Conservation (phyloP, 139 green algal species). For the Chlorella ohadii region DNA sequence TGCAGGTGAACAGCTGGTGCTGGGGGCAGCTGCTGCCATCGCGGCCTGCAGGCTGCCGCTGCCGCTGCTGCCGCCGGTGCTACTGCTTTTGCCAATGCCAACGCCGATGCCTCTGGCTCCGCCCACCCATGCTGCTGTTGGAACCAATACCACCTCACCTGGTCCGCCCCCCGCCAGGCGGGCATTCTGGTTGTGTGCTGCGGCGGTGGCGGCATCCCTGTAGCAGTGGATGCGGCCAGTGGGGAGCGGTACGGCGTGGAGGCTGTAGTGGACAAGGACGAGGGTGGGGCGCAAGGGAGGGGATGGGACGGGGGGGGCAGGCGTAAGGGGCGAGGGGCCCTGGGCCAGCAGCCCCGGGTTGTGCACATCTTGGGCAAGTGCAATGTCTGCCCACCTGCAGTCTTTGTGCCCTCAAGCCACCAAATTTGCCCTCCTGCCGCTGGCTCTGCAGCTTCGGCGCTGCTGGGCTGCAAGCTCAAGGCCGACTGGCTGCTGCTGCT, state of each 20-base stretch:
- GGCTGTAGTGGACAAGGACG: constrained; percentile 54
- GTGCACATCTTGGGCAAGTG: neutral
- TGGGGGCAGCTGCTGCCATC: too few relatives aligned
- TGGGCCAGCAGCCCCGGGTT: too few relatives aligned
- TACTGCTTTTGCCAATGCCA: neutral
- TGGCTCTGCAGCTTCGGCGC: neutral
- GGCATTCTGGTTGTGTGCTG: constrained; percentile 41
- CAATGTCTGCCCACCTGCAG: too few relatives aligned
- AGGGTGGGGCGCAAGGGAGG: neutral
- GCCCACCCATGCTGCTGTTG: too few relatives aligned
- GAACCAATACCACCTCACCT: too few relatives aligned
- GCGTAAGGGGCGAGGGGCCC: too few relatives aligned
- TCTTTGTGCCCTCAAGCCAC: too few relatives aligned
- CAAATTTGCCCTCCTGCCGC: neutral
- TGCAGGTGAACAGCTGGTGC: constrained; percentile 9
- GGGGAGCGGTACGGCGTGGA: constrained; percentile 32
- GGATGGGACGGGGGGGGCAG: too few relatives aligned
- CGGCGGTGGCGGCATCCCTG: constrained; percentile 45
- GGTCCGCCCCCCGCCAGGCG: too few relatives aligned
- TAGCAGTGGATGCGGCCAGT: constrained; percentile 5
- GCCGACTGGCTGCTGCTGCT: constrained; percentile 48
- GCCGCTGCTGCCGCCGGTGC: neutral
- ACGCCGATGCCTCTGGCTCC: too few relatives aligned
- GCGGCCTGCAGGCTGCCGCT: neutral
- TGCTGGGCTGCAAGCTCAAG: constrained; percentile 38